phyloP scores from a whole-genome alignment of 2,329 filamentous ascomycete genomes.

The Aspergillus arachidicola region DNA sequence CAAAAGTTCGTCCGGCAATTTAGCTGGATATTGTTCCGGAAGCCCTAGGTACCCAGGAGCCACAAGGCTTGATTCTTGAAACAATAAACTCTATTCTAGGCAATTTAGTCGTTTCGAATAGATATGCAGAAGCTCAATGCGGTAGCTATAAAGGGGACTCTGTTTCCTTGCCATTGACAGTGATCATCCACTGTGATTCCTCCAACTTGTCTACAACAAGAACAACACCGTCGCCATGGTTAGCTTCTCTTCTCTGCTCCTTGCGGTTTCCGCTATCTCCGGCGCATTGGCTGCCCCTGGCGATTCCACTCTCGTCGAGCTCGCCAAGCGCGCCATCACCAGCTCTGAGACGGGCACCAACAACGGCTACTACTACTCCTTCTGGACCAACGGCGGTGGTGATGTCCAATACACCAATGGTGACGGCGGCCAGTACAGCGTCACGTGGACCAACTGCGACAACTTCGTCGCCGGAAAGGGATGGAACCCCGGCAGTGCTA shows the following conservation, averaged over 20 bases:
- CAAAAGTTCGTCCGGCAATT: not conserved
- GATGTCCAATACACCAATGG: slow-evolving; percentile 52
- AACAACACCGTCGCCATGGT: slow-evolving; percentile 10
- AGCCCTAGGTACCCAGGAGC: not conserved
- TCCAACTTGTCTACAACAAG: not conserved
- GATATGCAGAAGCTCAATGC: not conserved
- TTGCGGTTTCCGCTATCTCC: slow-evolving; percentile 13
- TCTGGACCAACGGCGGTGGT: slow-evolving; percentile 52
- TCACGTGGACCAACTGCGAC: slow-evolving; percentile 51
- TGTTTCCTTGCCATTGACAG: not conserved
- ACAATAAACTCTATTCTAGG: not conserved
- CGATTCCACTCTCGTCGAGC: slow-evolving; percentile 2
- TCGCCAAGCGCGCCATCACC: slow-evolving; percentile 16
- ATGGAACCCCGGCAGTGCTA: slow-evolving; percentile 56
- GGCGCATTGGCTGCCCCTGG: slow-evolving; percentile 12
- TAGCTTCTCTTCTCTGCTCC: slow-evolving; percentile 14
- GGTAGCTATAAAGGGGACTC: not conserved
- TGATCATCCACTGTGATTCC: not conserved
- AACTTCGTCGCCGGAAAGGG: slow-evolving; percentile 63
- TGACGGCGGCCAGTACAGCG: slow-evolving; percentile 47
- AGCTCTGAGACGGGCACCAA: slow-evolving; percentile 30
- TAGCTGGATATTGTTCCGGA: not conserved
- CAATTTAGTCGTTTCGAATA: not conserved
- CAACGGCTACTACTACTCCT: slow-evolving; percentile 54
- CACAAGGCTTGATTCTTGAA: not conserved